Base-by-base conservation (phyloP, 768 basidiomycete genomes). In the Phylloporus sp. region DNA sequence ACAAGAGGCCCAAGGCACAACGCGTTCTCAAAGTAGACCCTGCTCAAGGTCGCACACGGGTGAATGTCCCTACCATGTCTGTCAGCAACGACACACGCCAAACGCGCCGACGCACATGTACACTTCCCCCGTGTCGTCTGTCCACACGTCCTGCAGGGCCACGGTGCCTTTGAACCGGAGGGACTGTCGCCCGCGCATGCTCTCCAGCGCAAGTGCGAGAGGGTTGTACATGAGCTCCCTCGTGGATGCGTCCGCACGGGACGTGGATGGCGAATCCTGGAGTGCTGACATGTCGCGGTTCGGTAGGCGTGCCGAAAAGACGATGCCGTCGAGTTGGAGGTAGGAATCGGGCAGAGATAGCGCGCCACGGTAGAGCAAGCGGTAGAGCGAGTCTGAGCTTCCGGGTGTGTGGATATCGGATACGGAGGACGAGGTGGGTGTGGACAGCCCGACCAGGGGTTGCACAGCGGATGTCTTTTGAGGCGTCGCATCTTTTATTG, bases 281-380 rank as follows among this genome's bases (percentile, higher is more conserved):
- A 66, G 65, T 6, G 72, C 11, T 10, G 32, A n/a, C 32, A 11
- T 4, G 23, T 20, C 45, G 12, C 52, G 48, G 45, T 42, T 45
- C 32, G 76, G 75, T 5, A 82, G 63, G 1, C 73, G 74, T 1
- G 80, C 76, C 4, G 78, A 75, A 60, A 91, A 90, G 2, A 85
- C 85, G 18, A 91, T 64, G 6, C 88, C 88, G 59, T 91, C 88
- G 29, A 91, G 79, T 3, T 78, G 71, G 20, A 90, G 70, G 44
- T 85, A 71, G 0, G 88, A 90, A 59, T 88, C 88, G 6, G 86
- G 84, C 0, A 90, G 66, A 2, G 86, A 83, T 9, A 91, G 73
- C 1, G 86, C 79, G 8, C 88, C 88, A 45, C 88, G 83, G 61
- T 88, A 91, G 23, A 91, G 77, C 0, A 88, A 76, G 35, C 88